A percentile compares a stretch with the other conserved stretches of the same genome.
These are phyloP conservation scores for Pythium pectinolyticum DNA, from an alignment of 352 stramenopile species.

Conservation along the genomic window DNA sequence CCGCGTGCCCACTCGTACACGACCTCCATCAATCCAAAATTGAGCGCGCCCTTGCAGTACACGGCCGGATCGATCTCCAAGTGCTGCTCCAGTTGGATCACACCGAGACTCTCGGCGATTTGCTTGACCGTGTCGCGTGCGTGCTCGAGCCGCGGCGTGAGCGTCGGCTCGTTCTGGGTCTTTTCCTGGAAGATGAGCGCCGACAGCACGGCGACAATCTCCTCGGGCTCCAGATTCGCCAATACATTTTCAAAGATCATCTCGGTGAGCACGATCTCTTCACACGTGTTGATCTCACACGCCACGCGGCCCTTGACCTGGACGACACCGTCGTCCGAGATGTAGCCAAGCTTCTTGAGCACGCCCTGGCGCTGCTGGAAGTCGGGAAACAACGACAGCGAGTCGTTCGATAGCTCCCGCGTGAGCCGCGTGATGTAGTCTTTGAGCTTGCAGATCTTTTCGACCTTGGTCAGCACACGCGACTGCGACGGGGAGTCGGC, in stretches of 20 bases:
- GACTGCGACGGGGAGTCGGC: conserved; percentile 21
- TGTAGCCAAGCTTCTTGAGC: conserved; percentile 93
- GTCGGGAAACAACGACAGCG: conserved; percentile 95
- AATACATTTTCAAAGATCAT: conserved; percentile 99
- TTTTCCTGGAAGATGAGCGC: conserved; percentile 98
- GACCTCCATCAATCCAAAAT: conserved; percentile 94
- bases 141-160: conserved; percentile 68
- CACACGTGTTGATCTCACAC: conserved; percentile 98
- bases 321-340: conserved; percentile 87
- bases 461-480: conserved; percentile 65
- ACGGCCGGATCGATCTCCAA: conserved; percentile 90
- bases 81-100: conserved; percentile 83
- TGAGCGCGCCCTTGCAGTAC: conserved; percentile 90
- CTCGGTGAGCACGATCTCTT: conserved; percentile 98
- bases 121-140: conserved; percentile 88
- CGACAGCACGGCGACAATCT: conserved; percentile 96
- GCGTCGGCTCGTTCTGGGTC: conserved; percentile 68
- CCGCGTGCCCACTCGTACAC: conserved; percentile 98
- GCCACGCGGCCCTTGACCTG: conserved; percentile 96
- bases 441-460: conserved; percentile 74
- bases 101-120: conserved; percentile 76
- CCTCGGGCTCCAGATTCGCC: conserved; percentile 94
- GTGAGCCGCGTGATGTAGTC: conserved; percentile 63
- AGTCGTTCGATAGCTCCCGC: conserved; percentile 82
- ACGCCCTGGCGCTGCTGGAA: conserved; percentile 95